These are phyloP conservation scores for Monosporascus cannonballus DNA, from an alignment of 2,329 filamentous ascomycete species.

Conservation along the genomic window DNA sequence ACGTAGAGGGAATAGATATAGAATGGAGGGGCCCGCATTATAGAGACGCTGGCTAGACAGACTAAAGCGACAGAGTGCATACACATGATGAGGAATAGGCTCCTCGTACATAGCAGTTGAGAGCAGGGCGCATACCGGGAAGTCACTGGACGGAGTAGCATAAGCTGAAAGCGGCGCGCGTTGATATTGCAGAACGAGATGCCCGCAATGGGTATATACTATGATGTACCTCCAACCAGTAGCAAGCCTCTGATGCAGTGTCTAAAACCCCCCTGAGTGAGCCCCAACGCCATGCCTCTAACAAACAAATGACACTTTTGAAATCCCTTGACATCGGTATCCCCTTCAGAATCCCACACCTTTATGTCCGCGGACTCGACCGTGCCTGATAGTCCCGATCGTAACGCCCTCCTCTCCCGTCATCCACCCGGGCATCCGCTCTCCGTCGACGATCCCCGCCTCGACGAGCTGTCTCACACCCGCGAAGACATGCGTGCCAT, in stretches of 20 bases:
- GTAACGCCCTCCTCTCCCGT: constrained; percentile 81
- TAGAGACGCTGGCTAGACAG: too few relatives aligned
- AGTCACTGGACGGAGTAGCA: too few relatives aligned
- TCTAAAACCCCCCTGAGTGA: too few relatives aligned
- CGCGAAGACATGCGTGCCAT: constrained; percentile 73
- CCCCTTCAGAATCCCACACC: constrained; percentile 43
- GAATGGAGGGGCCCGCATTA: neutral
- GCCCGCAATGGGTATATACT: too few relatives aligned
- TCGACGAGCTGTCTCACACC: constrained; percentile 76
- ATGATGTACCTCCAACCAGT: too few relatives aligned
- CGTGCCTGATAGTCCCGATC: constrained; percentile 60
- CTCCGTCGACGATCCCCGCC: constrained; percentile 66
- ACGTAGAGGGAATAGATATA: neutral
- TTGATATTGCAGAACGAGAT: too few relatives aligned
- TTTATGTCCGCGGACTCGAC: constrained; percentile 55
- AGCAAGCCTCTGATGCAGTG: too few relatives aligned
- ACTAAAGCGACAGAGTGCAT: too few relatives aligned
- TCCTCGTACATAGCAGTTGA: too few relatives aligned
- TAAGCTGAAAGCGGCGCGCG: too few relatives aligned
- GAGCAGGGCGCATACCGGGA: too few relatives aligned
- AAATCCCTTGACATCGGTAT: constrained; percentile 4
- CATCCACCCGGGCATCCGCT: constrained; percentile 83
- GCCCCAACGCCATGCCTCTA: neutral
- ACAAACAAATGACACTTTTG: neutral
- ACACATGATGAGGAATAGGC: too few relatives aligned